Conservation (phyloP, 2,329 filamentous ascomycete species). For the Sclerotinia sclerotiorum region DNA sequence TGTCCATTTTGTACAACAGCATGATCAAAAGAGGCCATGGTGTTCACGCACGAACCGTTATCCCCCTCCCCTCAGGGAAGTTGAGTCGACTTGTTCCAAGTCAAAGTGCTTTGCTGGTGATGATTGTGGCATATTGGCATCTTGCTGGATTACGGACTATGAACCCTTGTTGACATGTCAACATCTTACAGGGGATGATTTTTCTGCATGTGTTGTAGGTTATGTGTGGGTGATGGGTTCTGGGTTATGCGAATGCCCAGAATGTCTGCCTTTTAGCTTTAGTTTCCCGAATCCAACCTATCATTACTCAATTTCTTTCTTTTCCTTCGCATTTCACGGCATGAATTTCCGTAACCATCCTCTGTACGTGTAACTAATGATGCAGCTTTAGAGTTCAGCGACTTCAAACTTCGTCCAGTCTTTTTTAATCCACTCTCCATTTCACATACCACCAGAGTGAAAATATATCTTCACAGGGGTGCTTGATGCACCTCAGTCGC, state of each 20-base stretch:
- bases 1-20: not conserved
- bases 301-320: conserved; percentile 18
- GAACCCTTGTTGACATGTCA: conserved; percentile 19
- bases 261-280: not conserved
- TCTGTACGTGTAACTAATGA: conserved; percentile 20
- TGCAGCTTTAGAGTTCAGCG: conserved; percentile 12
- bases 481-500: conserved; percentile 22
- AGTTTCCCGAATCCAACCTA: conserved; percentile 1
- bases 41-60: conserved; percentile 3
- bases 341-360: conserved; percentile 1
- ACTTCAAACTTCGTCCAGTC: conserved; percentile 6
- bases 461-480: conserved; percentile 24
- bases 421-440: conserved; percentile 9
- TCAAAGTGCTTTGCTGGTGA: conserved; percentile 17
- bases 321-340: conserved; percentile 16
- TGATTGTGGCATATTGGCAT: not conserved
- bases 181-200: conserved; percentile 20
- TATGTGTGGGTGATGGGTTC: too few relatives aligned
- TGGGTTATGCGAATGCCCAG: not conserved
- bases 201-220: conserved; percentile 23
- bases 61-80: not conserved
- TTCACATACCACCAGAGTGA: not conserved
- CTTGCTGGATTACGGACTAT: not conserved
- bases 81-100: conserved; percentile 3
- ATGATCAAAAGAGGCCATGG: conserved; percentile 2